Conservation (phyloP, 768 basidiomycete genomes). For the Rhodotorula kratochvilovae region DNA sequence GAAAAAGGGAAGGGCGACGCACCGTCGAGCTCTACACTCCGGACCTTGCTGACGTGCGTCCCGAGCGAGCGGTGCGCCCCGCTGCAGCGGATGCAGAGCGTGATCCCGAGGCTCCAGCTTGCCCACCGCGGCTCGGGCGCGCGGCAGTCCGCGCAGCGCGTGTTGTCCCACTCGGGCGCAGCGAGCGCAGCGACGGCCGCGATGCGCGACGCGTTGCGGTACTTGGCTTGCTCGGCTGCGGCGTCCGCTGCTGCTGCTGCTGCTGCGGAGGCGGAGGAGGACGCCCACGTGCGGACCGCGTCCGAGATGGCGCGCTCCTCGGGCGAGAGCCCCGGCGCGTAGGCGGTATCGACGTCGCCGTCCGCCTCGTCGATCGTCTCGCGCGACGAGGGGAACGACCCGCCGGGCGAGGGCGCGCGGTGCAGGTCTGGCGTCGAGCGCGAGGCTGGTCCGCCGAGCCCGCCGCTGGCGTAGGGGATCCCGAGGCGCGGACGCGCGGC, state of each 20-base stretch:
- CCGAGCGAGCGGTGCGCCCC: conserved; percentile 37
- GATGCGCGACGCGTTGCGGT: conserved; percentile 22
- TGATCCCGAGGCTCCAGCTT: conserved; percentile 36
- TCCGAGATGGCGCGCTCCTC: conserved; percentile 26
- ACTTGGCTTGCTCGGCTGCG: neutral
- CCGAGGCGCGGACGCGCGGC: conserved; percentile 3
- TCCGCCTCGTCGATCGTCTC: neutral
- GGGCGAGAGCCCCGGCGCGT: neutral
- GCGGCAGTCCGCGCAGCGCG: conserved; percentile 32
- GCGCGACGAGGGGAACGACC: conserved; percentile 1
- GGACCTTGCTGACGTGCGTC: conserved; percentile 34
- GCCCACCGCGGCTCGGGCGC: conserved; percentile 16
- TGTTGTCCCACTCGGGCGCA: conserved; percentile 15
- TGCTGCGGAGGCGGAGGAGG: neutral
- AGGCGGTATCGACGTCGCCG: too few species aligned
- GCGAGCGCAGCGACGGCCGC: conserved; percentile 2
- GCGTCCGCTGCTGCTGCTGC: neutral
- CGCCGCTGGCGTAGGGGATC: conserved; percentile 2
- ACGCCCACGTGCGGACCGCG: conserved; percentile 21
- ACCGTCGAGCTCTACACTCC: conserved; percentile 34
- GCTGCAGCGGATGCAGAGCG: conserved; percentile 31
- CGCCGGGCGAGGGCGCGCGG: neutral
- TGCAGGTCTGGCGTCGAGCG: conserved; percentile 6
- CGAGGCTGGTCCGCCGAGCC: neutral
- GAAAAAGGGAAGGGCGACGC: neutral